phyloP scores from a whole-genome alignment of 345 rosid species.

The Gossypium herbaceum region DNA sequence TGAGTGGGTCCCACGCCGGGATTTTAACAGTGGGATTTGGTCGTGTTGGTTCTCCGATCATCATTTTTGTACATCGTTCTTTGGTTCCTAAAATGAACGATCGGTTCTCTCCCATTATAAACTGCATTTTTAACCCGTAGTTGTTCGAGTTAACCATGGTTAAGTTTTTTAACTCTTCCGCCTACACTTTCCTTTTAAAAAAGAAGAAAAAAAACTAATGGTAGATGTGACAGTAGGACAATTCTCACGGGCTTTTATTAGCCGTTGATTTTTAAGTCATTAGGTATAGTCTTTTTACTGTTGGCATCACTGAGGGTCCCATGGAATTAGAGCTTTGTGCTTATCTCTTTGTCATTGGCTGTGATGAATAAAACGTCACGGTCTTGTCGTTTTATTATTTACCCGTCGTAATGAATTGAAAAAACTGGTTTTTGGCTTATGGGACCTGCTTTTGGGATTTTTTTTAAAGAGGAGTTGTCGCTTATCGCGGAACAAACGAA shows the following conservation, averaged over 20 bases:
- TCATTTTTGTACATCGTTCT: slow-evolving; percentile 35
- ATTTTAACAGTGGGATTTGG: slow-evolving; percentile 52
- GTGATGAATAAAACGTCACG: background rate
- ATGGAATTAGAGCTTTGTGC: background rate
- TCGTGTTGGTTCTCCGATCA: slow-evolving; percentile 48
- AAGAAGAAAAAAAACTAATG: background rate
- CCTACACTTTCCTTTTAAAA: slow-evolving; percentile 21
- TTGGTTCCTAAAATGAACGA: background rate
- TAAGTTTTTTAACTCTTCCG: slow-evolving; percentile 10
- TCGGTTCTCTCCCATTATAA: slow-evolving; percentile 24
- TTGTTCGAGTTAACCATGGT: slow-evolving; percentile 33
- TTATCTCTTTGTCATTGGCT: background rate
- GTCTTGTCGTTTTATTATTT: slow-evolving; percentile 15
- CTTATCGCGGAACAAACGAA: slow-evolving; percentile 24
- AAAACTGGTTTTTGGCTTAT: background rate
- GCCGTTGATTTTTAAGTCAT: slow-evolving; percentile 26
- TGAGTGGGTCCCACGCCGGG: slow-evolving; percentile 50
- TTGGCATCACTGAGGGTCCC: background rate
- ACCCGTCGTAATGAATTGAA: background rate
- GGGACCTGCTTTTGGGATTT: slow-evolving; percentile 9
- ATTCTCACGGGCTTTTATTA: slow-evolving; percentile 13
- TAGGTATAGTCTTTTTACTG: background rate
- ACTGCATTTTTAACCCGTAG: slow-evolving; percentile 35
- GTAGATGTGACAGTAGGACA: background rate
- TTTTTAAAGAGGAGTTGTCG: slow-evolving; percentile 24